Base-by-base conservation (phyloP, 441 rosid genomes). In the Macaranga tanarius region DNA sequence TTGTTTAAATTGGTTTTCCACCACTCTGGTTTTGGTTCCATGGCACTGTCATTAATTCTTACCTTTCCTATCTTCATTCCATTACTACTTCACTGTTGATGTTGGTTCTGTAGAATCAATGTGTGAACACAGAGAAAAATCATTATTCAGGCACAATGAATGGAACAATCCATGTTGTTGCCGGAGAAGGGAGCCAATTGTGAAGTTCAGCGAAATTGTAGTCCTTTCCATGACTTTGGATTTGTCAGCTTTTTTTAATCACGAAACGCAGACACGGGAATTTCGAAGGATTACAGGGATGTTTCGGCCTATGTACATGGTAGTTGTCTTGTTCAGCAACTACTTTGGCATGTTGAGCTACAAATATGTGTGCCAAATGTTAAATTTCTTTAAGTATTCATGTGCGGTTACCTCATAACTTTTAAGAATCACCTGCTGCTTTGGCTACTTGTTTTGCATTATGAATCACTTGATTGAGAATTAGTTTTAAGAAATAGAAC, bases 81-180 rank as follows among this genome's bases (percentile, higher is more conserved):
- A 40, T 23, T 57, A 44, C 57, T 57, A 28, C 16, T 16, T 22
- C 42, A 40, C 52, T 75, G 26, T 47, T 67, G 22, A n/a, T 67
- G 26, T 45, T 69, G 60, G 64, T 69, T 63, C 57, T 82, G 80
- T 82, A 92, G 97, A 91, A 85, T 65, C 88, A 71, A 66, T 92
- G 98, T 31, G 88, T 90, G 82, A 84, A 68, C 65, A 23, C 60
- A 23, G 95, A 84, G 42, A 89, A 75, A 68, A 50, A 75, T 56
- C 86, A 84, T 72, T 92, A 90, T 77, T 84, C 91, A 1, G 99
- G 98, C 77, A 74, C 85, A 0, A 70, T 90, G 76, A 80, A 81
- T 4, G 98, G 97, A 70, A 92, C 97, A 40, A 95, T 95, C 79
- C 97, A 91, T 55, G 88, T 92, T 7, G 98, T 95, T 0, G 97